Evolutionary conservation across 192 early-diverging fungal genomes (phyloP).

Genomic region (Coemansia sp.): DNA sequence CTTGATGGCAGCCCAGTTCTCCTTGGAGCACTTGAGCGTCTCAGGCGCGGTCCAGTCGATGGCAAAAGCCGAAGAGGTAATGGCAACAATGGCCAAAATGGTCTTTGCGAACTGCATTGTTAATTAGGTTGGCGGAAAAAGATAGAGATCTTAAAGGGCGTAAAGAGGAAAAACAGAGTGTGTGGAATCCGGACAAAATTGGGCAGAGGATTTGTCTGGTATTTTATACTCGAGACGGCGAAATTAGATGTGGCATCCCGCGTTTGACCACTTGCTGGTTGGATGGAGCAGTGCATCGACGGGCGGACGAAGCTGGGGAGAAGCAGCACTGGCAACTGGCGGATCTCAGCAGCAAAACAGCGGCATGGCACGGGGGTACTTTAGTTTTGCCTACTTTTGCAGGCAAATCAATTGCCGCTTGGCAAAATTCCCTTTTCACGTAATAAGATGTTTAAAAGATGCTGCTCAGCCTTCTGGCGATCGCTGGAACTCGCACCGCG

Average conservation of each 20-base stretch:
- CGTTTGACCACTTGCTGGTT: background rate
- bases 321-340: background rate
- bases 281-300: background rate
- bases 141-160: background rate
- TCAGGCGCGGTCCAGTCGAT: conserved; percentile 49
- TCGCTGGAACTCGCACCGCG: background rate
- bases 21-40: conserved; percentile 46
- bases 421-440: background rate
- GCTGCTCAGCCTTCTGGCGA: background rate
- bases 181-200: background rate
- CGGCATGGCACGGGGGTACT: conserved; percentile 1
- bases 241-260: too few relatives aligned
- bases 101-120: conserved; percentile 58
- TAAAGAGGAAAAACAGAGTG: background rate
- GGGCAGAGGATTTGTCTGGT: background rate
- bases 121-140: conserved; percentile 6
- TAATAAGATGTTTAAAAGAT: background rate
- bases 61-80: conserved; percentile 42
- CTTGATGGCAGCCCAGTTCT: conserved; percentile 49
- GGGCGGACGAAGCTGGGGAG: background rate
- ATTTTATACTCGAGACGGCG: background rate
- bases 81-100: conserved; percentile 50
- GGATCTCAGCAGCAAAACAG: background rate
- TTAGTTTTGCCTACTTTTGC: background rate
- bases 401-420: conserved; percentile 2